These are phyloP conservation scores for Macrophomina tecta DNA, from an alignment of 2,329 filamentous ascomycete species.

Conservation along the genomic window DNA sequence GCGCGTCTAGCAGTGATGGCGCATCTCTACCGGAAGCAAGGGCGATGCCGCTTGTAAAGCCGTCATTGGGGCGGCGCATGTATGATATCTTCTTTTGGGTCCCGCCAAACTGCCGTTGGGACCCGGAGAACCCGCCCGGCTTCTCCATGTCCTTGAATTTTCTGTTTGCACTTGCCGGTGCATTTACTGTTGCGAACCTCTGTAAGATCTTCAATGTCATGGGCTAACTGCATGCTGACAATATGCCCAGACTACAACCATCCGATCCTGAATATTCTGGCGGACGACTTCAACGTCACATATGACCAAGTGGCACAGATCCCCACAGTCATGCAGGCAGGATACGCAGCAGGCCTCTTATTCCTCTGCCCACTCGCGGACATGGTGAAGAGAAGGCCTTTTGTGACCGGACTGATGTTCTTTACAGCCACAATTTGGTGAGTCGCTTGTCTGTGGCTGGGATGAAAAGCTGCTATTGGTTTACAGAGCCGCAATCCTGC, in stretches of 20 bases:
- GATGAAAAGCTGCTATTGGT: background rate
- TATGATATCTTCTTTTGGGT: conserved; percentile 53
- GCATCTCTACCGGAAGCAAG: too few relatives aligned
- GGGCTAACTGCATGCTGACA: background rate
- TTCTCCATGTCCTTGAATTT: conserved; percentile 74
- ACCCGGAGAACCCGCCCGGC: conserved; percentile 67
- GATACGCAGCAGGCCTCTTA: conserved; percentile 75
- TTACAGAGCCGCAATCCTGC: background rate
- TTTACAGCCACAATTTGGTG: conserved; percentile 72
- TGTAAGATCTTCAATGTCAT: conserved; percentile 43
- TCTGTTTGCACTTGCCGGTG: conserved; percentile 69
- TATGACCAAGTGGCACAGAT: conserved; percentile 72
- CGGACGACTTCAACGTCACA: conserved; percentile 70
- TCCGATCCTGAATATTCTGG: conserved; percentile 77
- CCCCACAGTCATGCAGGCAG: conserved; percentile 78
- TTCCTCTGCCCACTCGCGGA: conserved; percentile 80
- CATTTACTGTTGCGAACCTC: conserved; percentile 78
- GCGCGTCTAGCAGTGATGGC: background rate
- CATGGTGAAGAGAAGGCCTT: conserved; percentile 68
- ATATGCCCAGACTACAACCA: conserved; percentile 69
- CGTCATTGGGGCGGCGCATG: background rate
- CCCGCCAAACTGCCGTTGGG: conserved; percentile 71
- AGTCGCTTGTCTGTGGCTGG: background rate
- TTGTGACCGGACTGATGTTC: conserved; percentile 70
- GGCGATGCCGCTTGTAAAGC: background rate